A percentile compares a stretch with the other conserved stretches of the same genome.
Conservation (phyloP, 208 protist species). For the Naegleria gruberi region DNA sequence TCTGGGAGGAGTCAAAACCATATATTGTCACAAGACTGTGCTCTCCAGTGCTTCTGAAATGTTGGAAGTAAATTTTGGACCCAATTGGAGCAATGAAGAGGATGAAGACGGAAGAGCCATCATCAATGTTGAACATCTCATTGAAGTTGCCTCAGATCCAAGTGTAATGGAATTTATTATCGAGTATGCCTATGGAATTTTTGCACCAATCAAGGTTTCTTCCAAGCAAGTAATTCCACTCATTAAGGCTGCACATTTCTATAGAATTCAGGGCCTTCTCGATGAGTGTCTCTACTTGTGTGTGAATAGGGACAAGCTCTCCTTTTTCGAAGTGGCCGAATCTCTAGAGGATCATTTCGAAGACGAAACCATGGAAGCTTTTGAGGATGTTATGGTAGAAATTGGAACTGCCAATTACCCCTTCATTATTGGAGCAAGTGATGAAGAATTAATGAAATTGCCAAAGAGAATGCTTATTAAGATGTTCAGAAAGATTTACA, state of each 20-base stretch:
- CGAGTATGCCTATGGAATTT: neutral
- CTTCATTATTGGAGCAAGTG: too few relatives aligned
- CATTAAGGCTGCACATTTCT: neutral
- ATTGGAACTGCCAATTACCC: too few relatives aligned
- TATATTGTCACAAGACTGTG: neutral
- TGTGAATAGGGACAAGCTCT: too few relatives aligned
- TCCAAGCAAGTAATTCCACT: neutral
- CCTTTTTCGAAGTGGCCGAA: too few relatives aligned
- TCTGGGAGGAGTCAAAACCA: neutral
- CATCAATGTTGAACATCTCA: neutral
- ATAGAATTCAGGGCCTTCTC: neutral
- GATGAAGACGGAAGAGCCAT: too few relatives aligned
- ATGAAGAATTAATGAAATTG: too few relatives aligned
- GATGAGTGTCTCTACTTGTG: neutral
- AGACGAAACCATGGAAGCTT: too few relatives aligned
- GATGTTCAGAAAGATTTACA: too few relatives aligned
- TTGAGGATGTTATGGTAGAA: too few relatives aligned
- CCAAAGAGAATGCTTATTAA: too few relatives aligned
- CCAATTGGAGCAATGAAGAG: neutral
- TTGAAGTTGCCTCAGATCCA: neutral
- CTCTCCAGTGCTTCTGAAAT: neutral
- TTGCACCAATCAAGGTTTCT: neutral
- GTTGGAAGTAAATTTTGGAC: neutral
- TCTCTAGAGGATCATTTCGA: too few relatives aligned
- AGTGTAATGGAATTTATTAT: neutral